Evolutionary conservation across 768 basidiomycete genomes (phyloP).

Genomic region (Coprinopsis strossmayeri): DNA sequence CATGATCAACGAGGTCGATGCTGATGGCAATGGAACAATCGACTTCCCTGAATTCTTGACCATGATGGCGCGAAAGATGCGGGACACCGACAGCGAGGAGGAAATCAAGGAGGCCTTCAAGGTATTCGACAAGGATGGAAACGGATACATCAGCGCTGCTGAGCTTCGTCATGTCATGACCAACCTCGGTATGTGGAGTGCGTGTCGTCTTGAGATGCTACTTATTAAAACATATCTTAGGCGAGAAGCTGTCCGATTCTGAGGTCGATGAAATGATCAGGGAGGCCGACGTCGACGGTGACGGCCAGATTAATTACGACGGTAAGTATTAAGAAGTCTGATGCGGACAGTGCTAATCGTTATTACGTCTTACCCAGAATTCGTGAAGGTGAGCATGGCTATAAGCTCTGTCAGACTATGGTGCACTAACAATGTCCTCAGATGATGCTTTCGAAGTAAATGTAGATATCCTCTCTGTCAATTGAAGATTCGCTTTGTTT

Average conservation of each 20-base stretch:
- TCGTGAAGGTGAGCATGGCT: constrained; percentile 10
- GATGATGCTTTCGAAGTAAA: constrained; percentile 14
- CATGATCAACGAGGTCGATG: constrained; percentile 45
- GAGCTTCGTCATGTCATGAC: constrained; percentile 94
- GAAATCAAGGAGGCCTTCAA: constrained; percentile 44
- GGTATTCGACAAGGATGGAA: constrained; percentile 93
- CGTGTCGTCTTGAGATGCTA: too few relatives aligned
- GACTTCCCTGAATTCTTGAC: constrained; percentile 78
- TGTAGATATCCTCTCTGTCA: not conserved
- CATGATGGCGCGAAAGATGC: constrained; percentile 57
- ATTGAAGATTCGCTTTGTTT: too few relatives aligned
- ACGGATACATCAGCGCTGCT: constrained; percentile 83
- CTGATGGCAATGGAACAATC: constrained; percentile 89
- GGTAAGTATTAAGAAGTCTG: constrained; percentile 41
- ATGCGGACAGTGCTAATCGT: too few relatives aligned
- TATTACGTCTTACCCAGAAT: too few relatives aligned
- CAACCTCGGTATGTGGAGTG: constrained; percentile 76
- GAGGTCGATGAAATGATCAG: constrained; percentile 98
- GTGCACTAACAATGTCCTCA: not conserved
- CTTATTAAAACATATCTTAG: too few relatives aligned
- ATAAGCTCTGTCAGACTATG: not conserved
- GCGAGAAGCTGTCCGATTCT: constrained; percentile 79
- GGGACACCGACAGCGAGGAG: constrained; percentile 34
- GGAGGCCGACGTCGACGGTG: constrained; percentile 91
- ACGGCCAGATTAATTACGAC: constrained; percentile 89